Evolutionary conservation across 805 yeast genomes (phyloP).

Genomic region (Candida ovalis): DNA sequence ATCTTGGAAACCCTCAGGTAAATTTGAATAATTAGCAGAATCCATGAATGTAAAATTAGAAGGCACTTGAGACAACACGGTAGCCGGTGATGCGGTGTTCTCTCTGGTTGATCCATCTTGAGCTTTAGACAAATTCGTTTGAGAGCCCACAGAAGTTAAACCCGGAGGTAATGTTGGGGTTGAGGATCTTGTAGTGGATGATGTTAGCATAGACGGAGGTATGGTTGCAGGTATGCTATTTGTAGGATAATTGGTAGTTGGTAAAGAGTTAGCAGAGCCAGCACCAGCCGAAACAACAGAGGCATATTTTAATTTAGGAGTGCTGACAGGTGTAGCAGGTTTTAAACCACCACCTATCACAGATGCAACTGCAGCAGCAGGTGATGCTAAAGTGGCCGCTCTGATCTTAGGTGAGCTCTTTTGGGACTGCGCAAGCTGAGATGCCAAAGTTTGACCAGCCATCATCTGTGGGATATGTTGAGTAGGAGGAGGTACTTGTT

Average conservation of each 20-base stretch:
- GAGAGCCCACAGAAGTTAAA: not conserved
- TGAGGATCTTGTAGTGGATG: not conserved
- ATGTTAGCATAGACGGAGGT: constrained; percentile 3
- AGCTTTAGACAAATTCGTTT: not conserved
- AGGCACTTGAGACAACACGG: not conserved
- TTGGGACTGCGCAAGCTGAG: constrained; percentile 14
- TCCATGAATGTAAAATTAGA: constrained; percentile 19
- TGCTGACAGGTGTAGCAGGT: constrained; percentile 30
- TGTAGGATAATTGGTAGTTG: constrained; percentile 1
- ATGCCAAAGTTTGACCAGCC: constrained; percentile 6
- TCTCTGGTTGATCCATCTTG: constrained; percentile 8
- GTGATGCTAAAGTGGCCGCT: constrained; percentile 10
- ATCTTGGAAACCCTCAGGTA: constrained; percentile 24
- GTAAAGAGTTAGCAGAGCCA: not conserved
- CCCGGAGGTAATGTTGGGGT: constrained; percentile 5
- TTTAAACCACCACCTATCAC: constrained; percentile 15
- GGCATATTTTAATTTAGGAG: constrained; percentile 39
- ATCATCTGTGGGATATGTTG: not conserved
- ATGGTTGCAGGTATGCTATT: not conserved
- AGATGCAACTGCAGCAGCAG: constrained; percentile 10
- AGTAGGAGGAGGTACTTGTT: not conserved
- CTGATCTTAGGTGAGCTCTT: constrained; percentile 17
- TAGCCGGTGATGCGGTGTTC: constrained; percentile 14
- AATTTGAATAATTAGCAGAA: constrained; percentile 19
- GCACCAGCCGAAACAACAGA: constrained; percentile 20